phyloP scores from a whole-genome alignment of 73 alveolate species.

The Uronychia binucleata region DNA sequence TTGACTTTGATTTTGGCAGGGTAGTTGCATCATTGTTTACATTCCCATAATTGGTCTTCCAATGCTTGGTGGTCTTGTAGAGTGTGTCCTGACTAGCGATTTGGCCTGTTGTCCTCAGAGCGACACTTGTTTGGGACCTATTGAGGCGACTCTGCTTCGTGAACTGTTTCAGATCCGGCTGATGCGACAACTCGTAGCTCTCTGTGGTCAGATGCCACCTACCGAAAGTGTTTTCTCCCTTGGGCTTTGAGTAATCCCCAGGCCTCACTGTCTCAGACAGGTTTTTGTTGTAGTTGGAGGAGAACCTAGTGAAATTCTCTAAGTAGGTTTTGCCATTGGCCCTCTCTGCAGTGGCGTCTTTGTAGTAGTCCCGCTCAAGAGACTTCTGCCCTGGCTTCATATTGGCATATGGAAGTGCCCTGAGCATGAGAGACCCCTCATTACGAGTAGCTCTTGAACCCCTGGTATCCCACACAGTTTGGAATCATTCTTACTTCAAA shows the following conservation, averaged over 20 bases:
- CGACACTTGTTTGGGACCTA: not conserved
- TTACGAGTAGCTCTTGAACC: conserved; percentile 61
- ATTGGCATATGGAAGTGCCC: conserved; percentile 26
- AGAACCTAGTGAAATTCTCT: conserved; percentile 41
- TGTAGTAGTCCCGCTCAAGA: conserved; percentile 51
- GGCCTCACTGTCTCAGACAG: conserved; percentile 32
- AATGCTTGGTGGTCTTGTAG: conserved; percentile 50
- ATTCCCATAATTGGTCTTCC: conserved; percentile 50
- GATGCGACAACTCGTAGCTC: conserved; percentile 37
- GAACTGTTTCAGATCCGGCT: conserved; percentile 55
- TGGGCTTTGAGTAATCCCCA: conserved; percentile 43
- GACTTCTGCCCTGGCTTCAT: conserved; percentile 53
- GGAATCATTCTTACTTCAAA: conserved; percentile 62
- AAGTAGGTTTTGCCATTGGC: conserved; percentile 53
- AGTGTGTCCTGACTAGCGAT: not conserved
- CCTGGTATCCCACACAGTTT: conserved; percentile 53
- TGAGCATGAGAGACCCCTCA: too few relatives aligned
- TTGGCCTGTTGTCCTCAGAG: not conserved
- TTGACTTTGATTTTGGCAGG: conserved; percentile 36
- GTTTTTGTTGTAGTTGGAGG: conserved; percentile 43
- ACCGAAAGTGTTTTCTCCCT: conserved; percentile 28
- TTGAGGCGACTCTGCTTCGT: conserved; percentile 38
- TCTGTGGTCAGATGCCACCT: not conserved
- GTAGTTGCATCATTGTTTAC: conserved; percentile 12
- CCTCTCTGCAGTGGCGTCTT: conserved; percentile 38